A percentile compares a stretch with the other conserved stretches of the same genome.
Conservation (phyloP, 352 stramenopile genomes). For the Globisporangium takayamanum region DNA sequence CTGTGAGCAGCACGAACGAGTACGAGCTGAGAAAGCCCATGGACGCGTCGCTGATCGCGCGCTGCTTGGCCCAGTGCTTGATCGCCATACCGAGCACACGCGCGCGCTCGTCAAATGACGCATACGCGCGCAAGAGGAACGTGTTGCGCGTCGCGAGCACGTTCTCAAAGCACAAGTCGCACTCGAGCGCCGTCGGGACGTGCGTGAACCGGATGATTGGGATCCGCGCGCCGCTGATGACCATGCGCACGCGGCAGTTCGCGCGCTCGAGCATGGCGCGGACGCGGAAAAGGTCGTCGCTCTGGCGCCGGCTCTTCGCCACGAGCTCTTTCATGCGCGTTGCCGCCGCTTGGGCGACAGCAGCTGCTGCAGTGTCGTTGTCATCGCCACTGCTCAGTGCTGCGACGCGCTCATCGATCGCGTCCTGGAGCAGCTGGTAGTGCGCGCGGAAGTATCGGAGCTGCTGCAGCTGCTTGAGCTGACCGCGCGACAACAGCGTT, state of each 20-base stretch:
- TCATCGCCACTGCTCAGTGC: conserved; percentile 10
- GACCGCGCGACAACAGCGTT: not conserved
- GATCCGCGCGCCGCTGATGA: conserved; percentile 68
- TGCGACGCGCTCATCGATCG: conserved; percentile 23
- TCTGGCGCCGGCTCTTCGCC: conserved; percentile 28
- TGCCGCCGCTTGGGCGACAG: conserved; percentile 10
- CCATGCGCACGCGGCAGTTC: conserved; percentile 48
- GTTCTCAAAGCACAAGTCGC: conserved; percentile 84
- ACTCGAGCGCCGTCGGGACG: conserved; percentile 46
- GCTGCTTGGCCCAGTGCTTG: conserved; percentile 98
- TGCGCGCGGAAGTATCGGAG: conserved; percentile 43
- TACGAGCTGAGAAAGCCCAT: conserved; percentile 96
- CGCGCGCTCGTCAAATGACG: conserved; percentile 61
- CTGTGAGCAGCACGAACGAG: conserved; percentile 95
- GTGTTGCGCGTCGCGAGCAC: conserved; percentile 78
- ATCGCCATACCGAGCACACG: conserved; percentile 91
- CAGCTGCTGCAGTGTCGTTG: conserved; percentile 2
- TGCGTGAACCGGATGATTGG: conserved; percentile 80
- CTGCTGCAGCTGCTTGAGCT: conserved; percentile 26
- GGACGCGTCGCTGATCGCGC: conserved; percentile 94
- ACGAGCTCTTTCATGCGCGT: conserved; percentile 30
- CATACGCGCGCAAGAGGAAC: conserved; percentile 72
- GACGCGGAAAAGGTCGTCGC: conserved; percentile 46
- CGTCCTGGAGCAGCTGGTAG: conserved; percentile 23
- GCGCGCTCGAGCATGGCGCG: conserved; percentile 35